Percentiles rank a stretch among this genome's conserved stretches.
phyloP scores from a whole-genome alignment of 1,284 basidiomycete genomes.

The Tilletia caries region DNA sequence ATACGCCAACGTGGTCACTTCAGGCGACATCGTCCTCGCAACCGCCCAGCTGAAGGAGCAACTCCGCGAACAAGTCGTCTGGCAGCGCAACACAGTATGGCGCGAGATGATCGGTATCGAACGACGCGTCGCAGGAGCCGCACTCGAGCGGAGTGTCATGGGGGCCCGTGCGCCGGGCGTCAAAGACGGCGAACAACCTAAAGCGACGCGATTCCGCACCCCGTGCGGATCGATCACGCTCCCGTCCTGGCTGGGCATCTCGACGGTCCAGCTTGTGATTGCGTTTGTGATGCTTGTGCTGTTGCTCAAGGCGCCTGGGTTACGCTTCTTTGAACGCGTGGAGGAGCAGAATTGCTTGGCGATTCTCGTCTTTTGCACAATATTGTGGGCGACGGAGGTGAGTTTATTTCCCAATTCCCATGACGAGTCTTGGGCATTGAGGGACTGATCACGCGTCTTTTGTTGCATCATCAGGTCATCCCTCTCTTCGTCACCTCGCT shows the following conservation, averaged over 20 bases:
- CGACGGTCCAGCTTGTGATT: constrained; percentile 44
- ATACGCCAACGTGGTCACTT: constrained; percentile 82
- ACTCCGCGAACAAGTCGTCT: constrained; percentile 81
- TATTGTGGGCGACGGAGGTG: constrained; percentile 94
- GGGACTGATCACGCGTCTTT: not conserved
- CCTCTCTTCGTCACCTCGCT: constrained; percentile 94
- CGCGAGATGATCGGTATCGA: constrained; percentile 92
- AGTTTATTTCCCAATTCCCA: constrained; percentile 27
- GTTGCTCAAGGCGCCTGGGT: constrained; percentile 45
- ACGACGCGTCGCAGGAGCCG: constrained; percentile 57
- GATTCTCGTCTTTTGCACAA: constrained; percentile 82
- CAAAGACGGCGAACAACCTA: constrained; percentile 28
- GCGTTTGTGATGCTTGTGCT: constrained; percentile 41
- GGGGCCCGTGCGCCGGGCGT: constrained; percentile 21
- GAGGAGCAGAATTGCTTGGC: constrained; percentile 91
- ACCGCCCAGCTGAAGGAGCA: constrained; percentile 79
- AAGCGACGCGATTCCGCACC: constrained; percentile 36
- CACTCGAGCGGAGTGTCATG: constrained; percentile 47
- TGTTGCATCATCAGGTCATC: constrained; percentile 66
- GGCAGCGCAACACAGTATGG: constrained; percentile 95
- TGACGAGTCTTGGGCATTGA: not conserved
- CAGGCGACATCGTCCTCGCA: constrained; percentile 69
- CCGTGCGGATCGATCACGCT: constrained; percentile 34
- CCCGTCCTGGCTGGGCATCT: constrained; percentile 44
- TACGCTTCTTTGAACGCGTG: constrained; percentile 58